phyloP scores from a whole-genome alignment of 495 filamentous ascomycete genomes.

The Hypoxylon lenormandii region DNA sequence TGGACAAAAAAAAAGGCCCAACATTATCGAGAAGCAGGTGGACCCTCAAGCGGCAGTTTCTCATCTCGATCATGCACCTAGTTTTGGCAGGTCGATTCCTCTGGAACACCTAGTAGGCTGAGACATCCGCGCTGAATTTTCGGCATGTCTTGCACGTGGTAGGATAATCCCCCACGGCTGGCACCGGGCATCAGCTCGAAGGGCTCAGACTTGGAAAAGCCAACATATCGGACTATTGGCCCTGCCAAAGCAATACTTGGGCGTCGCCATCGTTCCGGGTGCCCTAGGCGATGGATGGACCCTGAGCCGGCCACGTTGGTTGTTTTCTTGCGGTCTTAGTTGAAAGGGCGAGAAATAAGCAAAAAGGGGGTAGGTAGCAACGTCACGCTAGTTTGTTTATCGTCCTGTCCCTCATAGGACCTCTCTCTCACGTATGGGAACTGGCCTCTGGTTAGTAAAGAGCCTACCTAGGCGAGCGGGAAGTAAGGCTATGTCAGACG shows the following conservation, averaged over 20 bases:
- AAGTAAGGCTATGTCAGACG: slow-evolving; percentile 24
- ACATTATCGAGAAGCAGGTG: slow-evolving; percentile 1
- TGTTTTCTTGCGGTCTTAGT: slow-evolving; percentile 14
- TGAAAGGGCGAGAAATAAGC: slow-evolving; percentile 11
- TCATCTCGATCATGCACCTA: slow-evolving; percentile 12
- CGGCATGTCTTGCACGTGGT: slow-evolving; percentile 37
- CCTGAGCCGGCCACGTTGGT: slow-evolving; percentile 41
- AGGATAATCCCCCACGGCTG: slow-evolving; percentile 11
- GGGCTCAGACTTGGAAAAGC: background rate
- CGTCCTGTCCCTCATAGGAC: slow-evolving; percentile 30
- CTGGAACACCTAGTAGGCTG: slow-evolving; percentile 8
- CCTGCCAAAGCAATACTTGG: slow-evolving; percentile 12
- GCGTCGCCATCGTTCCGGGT: slow-evolving; percentile 24
- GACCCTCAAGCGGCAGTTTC: background rate
- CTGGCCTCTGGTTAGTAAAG: too few species aligned
- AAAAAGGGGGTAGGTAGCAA: slow-evolving; percentile 5
- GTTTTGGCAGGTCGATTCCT: background rate
- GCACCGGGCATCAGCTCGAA: slow-evolving; percentile 5
- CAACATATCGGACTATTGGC: slow-evolving; percentile 4
- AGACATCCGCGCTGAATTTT: slow-evolving; percentile 22
- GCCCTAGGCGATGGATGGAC: slow-evolving; percentile 27
- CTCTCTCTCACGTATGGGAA: slow-evolving; percentile 35
- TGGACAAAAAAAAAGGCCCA: slow-evolving; percentile 7
- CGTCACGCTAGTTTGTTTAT: slow-evolving; percentile 18
- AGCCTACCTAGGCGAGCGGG: slow-evolving; percentile 19